Evolutionary conservation across 495 filamentous ascomycete genomes (phyloP), one percentile per base, ranked within the genome.

Genomic region (Staphylotrichum longicolle): DNA sequence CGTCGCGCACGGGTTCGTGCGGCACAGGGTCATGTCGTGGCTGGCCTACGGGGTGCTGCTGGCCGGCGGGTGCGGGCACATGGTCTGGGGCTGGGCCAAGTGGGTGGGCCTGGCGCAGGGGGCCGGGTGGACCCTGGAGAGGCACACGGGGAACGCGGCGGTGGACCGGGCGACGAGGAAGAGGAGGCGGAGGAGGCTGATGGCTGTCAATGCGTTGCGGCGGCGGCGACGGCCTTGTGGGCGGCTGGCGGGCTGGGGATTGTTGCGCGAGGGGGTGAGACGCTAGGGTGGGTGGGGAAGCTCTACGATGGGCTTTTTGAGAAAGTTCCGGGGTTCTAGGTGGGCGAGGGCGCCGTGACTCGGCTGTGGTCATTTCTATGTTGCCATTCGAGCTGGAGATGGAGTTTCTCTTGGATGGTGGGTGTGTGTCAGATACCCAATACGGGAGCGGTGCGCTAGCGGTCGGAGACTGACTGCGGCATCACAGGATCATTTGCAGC

Each of bases 1-100:
- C 72, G 84, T 96, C 0, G 85, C 86, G n/a, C 91, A 96, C 73
- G 93, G 91, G 5, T 91, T 96, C 70, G 86, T 85, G 44, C 81
- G 84, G 35, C 83, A 85, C 70, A 82, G 84, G 7, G 57, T 82
- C 12, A 75, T 89, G n/a, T 84, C 83, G 54, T 88, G 85, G 75
- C 61, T 79, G 2, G 84, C 88, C 14, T 96, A 92, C 68, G 68
- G 77, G 3, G 75, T 82, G 11, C 80, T 97, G 67, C 76, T 96
- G 30, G 80, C 80, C 4, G 73, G 88, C 0, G 90, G 85, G 6
- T 85, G 81, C 20, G 91, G 86, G 62, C 93, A 97, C 76, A 84
- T 92, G 65, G 83, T 90, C 30, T 95, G 90, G 80, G 93, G 93
- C 1, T 84, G 83, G 79, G 88, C 89, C 15, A 85, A 83, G 70